A percentile compares a stretch with the other conserved stretches of the same genome.
Conservation (phyloP, 1,284 basidiomycete genomes). For the Blastosporella zonata region DNA sequence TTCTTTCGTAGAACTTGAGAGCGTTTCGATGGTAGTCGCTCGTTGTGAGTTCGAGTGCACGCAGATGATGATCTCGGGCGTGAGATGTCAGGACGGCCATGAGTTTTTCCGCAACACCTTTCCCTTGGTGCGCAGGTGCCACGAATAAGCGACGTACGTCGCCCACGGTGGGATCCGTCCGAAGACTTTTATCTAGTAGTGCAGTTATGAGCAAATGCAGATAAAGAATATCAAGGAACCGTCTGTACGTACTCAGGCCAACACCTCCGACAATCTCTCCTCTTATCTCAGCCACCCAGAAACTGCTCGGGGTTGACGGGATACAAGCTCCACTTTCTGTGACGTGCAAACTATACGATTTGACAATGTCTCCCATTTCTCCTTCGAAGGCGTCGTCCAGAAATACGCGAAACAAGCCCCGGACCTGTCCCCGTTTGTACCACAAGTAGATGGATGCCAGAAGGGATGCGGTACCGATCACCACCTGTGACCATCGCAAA, state of each 20-base stretch:
- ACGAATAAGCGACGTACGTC: slow-evolving; percentile 16
- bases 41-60: slow-evolving; percentile 15
- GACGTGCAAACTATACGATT: slow-evolving; percentile 7
- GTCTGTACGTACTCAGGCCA: slow-evolving; percentile 13
- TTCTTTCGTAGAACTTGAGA: slow-evolving; percentile 12
- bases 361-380: slow-evolving; percentile 13
- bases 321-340: slow-evolving; percentile 7
- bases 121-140: slow-evolving; percentile 13
- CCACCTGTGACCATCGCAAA: slow-evolving; percentile 1
- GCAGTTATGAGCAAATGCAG: not conserved
- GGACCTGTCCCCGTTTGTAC: slow-evolving; percentile 6
- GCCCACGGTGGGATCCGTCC: slow-evolving; percentile 9
- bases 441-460: slow-evolving; percentile 2
- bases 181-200: slow-evolving; percentile 1
- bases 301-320: slow-evolving; percentile 9
- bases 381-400: slow-evolving; percentile 10
- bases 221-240: not conserved
- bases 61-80: slow-evolving; percentile 11
- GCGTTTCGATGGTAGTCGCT: slow-evolving; percentile 16
- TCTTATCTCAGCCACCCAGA: slow-evolving; percentile 16
- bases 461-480: not conserved
- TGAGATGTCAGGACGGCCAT: slow-evolving; percentile 15
- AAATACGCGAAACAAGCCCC: slow-evolving; percentile 6
- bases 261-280: slow-evolving; percentile 15
- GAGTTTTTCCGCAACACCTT: slow-evolving; percentile 14